Evolutionary conservation across 345 rosid genomes (phyloP).

Genomic region (Draba incana): DNA sequence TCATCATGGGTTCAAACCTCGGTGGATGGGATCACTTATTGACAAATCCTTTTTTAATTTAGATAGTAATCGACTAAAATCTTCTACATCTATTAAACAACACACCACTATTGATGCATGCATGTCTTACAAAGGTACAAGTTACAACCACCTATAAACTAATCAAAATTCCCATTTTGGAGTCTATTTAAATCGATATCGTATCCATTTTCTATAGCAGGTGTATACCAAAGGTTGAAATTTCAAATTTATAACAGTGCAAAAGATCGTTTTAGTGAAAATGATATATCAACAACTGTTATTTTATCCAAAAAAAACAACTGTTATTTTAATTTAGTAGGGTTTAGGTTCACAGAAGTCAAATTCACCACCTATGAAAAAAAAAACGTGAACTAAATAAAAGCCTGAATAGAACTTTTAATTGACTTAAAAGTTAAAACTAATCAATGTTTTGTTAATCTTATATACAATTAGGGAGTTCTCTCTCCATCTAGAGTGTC

Average conservation of each 20-base stretch:
- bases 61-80: not conserved
- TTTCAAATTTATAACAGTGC: not conserved
- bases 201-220: not conserved
- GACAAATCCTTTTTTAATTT: not conserved
- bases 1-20: slow-evolving; percentile 32
- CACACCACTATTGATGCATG: slow-evolving; percentile 21
- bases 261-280: too few species aligned
- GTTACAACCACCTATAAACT: slow-evolving; percentile 27
- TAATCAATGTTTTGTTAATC: too few species aligned
- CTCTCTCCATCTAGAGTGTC: too few species aligned
- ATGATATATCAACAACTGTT: too few species aligned
- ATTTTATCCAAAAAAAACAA: too few species aligned
- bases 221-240: not conserved
- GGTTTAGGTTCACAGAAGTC: slow-evolving; percentile 15
- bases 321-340: not conserved
- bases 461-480: too few species aligned
- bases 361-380: slow-evolving; percentile 16
- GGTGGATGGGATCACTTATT: slow-evolving; percentile 5
- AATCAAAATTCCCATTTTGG: not conserved
- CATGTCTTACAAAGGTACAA: slow-evolving; percentile 38
- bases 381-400: slow-evolving; percentile 10
- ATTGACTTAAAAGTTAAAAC: too few species aligned
- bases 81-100: not conserved
- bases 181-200: not conserved
- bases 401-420: not conserved